Conservation (phyloP, 352 stramenopile genomes). For the Salisapilia sapeloensis region DNA sequence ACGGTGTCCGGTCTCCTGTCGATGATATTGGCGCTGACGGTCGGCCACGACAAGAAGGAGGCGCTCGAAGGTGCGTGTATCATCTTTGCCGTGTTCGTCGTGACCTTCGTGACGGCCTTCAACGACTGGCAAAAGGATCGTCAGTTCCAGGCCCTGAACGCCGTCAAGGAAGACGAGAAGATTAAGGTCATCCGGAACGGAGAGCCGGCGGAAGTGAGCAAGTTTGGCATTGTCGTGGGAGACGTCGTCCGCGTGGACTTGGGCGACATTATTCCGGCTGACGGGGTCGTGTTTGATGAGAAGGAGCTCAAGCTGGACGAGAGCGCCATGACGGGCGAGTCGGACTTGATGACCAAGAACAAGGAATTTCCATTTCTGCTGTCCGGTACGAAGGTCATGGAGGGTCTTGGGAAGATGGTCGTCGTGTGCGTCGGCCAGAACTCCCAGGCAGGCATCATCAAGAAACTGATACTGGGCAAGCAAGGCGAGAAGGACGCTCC, state of each 20-base stretch:
- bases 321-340: conserved; percentile 85
- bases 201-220: conserved; percentile 32
- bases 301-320: conserved; percentile 86
- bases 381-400: conserved; percentile 88
- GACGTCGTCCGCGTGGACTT: conserved; percentile 73
- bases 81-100: conserved; percentile 81
- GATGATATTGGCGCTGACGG: conserved; percentile 22
- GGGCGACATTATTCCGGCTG: conserved; percentile 82
- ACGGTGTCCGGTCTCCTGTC: conserved; percentile 34
- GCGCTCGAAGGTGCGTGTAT: conserved; percentile 89
- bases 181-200: conserved; percentile 75
- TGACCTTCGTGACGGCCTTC: conserved; percentile 78
- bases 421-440: conserved; percentile 87
- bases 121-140: conserved; percentile 89
- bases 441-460: conserved; percentile 89
- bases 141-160: conserved; percentile 79
- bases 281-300: conserved; percentile 79
- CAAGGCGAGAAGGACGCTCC: conserved; percentile 39
- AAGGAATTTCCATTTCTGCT: conserved; percentile 85
- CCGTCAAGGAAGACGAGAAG: conserved; percentile 66
- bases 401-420: conserved; percentile 85
- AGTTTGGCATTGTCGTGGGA: conserved; percentile 73
- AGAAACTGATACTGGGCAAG: conserved; percentile 71
- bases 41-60: conserved; percentile 34
- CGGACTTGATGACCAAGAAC: conserved; percentile 75